Evolutionary conservation across 2,329 filamentous ascomycete genomes (phyloP).

Genomic region (Lasiodiplodia hormozganensis): DNA sequence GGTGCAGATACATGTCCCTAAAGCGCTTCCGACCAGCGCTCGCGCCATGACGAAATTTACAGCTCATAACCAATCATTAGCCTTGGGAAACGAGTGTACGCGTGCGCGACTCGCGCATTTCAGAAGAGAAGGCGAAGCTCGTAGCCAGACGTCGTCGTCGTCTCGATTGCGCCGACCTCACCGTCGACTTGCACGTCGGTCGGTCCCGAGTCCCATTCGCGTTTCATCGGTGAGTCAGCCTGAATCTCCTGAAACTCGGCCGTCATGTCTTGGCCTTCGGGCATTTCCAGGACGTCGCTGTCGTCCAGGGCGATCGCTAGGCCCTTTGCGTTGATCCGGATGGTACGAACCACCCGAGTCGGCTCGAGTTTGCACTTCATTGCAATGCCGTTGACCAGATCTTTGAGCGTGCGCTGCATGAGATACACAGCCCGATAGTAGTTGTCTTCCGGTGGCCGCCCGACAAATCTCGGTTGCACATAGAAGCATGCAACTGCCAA

Average conservation of each 20-base stretch:
- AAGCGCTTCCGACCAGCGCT: slow-evolving; percentile 28
- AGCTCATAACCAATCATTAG: slow-evolving; percentile 28
- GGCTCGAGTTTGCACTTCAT: slow-evolving; percentile 83
- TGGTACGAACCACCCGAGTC: slow-evolving; percentile 70
- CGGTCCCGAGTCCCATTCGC: slow-evolving; percentile 60
- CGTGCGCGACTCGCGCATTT: slow-evolving; percentile 18
- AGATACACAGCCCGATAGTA: slow-evolving; percentile 89
- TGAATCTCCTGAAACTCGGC: slow-evolving; percentile 72
- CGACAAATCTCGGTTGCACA: slow-evolving; percentile 64
- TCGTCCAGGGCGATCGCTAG: slow-evolving; percentile 89
- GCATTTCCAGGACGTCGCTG: slow-evolving; percentile 81
- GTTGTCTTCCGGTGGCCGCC: slow-evolving; percentile 59
- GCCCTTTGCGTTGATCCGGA: slow-evolving; percentile 76
- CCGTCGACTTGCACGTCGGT: slow-evolving; percentile 58
- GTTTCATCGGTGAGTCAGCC: slow-evolving; percentile 54
- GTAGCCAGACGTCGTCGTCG: slow-evolving; percentile 54
- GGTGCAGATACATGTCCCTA: slow-evolving; percentile 27
- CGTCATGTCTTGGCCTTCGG: slow-evolving; percentile 90
- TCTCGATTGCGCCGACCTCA: slow-evolving; percentile 52
- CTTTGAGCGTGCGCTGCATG: slow-evolving; percentile 74
- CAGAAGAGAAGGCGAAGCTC: slow-evolving; percentile 58
- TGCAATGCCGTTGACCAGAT: slow-evolving; percentile 76
- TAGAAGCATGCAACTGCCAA: slow-evolving; percentile 84
- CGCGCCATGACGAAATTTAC: slow-evolving; percentile 26
- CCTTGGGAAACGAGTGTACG: slow-evolving; percentile 20